Percentiles rank a stretch among this genome's conserved stretches.
phyloP scores from a whole-genome alignment of 148 eudicot genomes.

The Suaeda aralocaspica region DNA sequence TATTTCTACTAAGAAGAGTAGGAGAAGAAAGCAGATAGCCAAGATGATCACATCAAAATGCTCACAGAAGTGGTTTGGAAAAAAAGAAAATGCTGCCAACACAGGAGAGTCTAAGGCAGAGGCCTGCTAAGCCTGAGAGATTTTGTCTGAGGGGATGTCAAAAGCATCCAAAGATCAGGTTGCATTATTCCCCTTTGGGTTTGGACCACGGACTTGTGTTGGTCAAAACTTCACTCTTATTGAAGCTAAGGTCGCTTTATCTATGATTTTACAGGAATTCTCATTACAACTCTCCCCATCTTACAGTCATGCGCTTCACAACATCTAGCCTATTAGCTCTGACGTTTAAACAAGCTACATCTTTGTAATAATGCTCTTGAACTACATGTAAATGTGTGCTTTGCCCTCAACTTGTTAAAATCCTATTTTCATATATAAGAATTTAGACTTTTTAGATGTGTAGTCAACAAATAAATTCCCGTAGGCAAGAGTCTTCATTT shows the following conservation, averaged over 20 bases:
- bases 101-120: constrained; percentile 28
- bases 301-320: constrained; percentile 52
- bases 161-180: constrained; percentile 38
- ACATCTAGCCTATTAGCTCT: constrained; percentile 19
- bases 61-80: constrained; percentile 33
- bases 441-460: no score
- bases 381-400: neutral
- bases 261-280: constrained; percentile 46
- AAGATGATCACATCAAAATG: constrained; percentile 41
- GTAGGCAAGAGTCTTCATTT: no score
- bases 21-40: constrained; percentile 36
- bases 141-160: constrained; percentile 41
- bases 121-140: constrained; percentile 42
- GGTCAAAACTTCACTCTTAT: constrained; percentile 45
- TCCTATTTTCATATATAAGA: neutral
- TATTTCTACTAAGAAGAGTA: constrained; percentile 44
- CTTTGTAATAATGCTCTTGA: neutral
- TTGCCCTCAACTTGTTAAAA: neutral
- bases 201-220: constrained; percentile 47
- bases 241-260: constrained; percentile 49
- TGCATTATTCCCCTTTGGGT: constrained; percentile 51
- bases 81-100: constrained; percentile 29
- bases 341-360: neutral
- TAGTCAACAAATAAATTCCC: no score
- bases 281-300: constrained; percentile 42